Evolutionary conservation across 768 basidiomycete genomes (phyloP).

Genomic region (Hygrophorus pudorinus): DNA sequence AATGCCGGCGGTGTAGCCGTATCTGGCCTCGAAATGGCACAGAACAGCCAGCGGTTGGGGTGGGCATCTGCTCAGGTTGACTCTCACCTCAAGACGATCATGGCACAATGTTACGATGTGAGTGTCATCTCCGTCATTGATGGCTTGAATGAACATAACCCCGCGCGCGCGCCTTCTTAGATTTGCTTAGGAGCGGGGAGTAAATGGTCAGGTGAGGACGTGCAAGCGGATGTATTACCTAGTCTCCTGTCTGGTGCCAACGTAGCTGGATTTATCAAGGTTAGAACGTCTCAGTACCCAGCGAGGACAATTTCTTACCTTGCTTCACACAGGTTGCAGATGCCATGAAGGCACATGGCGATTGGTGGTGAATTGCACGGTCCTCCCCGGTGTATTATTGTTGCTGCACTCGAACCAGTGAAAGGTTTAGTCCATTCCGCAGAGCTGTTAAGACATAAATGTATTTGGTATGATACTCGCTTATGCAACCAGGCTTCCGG

Average conservation of each 20-base stretch:
- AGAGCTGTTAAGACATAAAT: no score
- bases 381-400: neutral
- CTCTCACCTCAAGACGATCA: conserved; percentile 57
- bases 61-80: conserved; percentile 62
- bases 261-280: conserved; percentile 60
- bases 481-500: neutral
- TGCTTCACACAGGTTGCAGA: conserved; percentile 34
- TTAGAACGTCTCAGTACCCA: neutral
- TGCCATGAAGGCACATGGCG: conserved; percentile 66
- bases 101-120: conserved; percentile 51
- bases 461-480: no score
- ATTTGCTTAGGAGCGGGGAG: conserved; percentile 47
- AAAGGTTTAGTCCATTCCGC: no score
- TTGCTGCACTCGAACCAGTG: no score
- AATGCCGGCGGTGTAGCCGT: conserved; percentile 73
- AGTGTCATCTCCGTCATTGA: conserved; percentile 8
- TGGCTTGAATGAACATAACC: conserved; percentile 3
- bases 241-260: conserved; percentile 58
- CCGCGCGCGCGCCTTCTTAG: conserved; percentile 16
- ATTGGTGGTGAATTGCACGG: conserved; percentile 51
- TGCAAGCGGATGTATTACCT: conserved; percentile 30
- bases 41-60: conserved; percentile 58
- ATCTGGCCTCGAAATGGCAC: conserved; percentile 72
- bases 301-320: neutral
- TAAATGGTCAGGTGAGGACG: conserved; percentile 44